Evolutionary conservation across 2,329 filamentous ascomycete species (phyloP).

Genomic region (Cercospora janseana): DNA sequence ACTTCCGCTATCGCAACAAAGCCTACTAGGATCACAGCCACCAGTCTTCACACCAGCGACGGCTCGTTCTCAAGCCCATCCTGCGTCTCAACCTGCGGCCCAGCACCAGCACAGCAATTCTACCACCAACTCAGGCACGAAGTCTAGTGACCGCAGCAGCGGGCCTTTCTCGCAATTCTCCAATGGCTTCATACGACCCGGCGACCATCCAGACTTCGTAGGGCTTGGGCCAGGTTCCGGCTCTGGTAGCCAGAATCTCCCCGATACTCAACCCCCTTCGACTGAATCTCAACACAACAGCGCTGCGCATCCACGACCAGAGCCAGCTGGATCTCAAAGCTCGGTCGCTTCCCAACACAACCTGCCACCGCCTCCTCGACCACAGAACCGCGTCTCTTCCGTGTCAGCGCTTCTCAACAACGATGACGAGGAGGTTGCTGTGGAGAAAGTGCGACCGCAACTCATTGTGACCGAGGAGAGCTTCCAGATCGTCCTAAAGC

Average conservation of each 20-base stretch:
- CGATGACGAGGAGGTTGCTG: constrained; percentile 13
- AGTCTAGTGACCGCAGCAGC: constrained; percentile 61
- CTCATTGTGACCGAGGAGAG: constrained; percentile 51
- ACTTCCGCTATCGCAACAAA: constrained; percentile 26
- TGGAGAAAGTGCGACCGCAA: not conserved
- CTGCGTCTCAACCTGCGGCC: constrained; percentile 54
- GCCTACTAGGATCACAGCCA: constrained; percentile 43
- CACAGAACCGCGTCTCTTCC: constrained; percentile 31
- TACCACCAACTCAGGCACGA: constrained; percentile 79
- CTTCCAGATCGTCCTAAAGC: constrained; percentile 58
- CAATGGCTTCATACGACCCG: constrained; percentile 54
- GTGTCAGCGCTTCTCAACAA: constrained; percentile 47
- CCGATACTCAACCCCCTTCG: constrained; percentile 58
- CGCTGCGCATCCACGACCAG: constrained; percentile 31
- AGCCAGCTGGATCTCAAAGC: constrained; percentile 10
- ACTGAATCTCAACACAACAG: constrained; percentile 37
- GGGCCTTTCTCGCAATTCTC: constrained; percentile 64
- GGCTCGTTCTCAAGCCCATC: constrained; percentile 58
- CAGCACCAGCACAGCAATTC: constrained; percentile 83
- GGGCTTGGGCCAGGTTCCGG: constrained; percentile 49
- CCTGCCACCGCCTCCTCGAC: constrained; percentile 36
- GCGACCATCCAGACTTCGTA: constrained; percentile 56
- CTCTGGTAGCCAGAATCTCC: constrained; percentile 55
- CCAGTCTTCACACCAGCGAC: constrained; percentile 66
- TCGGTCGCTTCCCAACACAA: constrained; percentile 36